Conservation (phyloP, 257 asterid species). For the Lavandula angustifolia region DNA sequence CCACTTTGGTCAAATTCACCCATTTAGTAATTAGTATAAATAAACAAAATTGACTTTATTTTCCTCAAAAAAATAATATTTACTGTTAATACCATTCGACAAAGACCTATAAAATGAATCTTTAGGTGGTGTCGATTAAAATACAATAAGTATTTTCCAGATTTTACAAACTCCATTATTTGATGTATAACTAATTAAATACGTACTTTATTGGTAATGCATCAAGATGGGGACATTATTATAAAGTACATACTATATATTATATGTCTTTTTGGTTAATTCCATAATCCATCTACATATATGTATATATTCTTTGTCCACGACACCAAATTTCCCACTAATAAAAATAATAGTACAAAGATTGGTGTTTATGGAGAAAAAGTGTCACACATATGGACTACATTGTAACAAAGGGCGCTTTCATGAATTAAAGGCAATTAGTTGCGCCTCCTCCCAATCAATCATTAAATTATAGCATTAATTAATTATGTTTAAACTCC, state of each 20-base stretch:
- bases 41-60: conserved; percentile 22
- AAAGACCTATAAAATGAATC: conserved; percentile 20
- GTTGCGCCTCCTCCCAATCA: conserved; percentile 22
- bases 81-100: conserved; percentile 26
- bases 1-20: conserved; percentile 1
- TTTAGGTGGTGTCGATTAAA: neutral
- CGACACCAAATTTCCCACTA: conserved; percentile 26
- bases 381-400: conserved; percentile 39
- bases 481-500: conserved; percentile 15
- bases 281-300: neutral
- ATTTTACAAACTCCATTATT: neutral
- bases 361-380: conserved; percentile 26
- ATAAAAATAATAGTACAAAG: conserved; percentile 9
- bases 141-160: neutral
- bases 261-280: conserved; percentile 22
- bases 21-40: conserved; percentile 2
- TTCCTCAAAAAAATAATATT: neutral
- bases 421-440: conserved; percentile 25
- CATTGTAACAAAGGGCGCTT: conserved; percentile 26
- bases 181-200: conserved; percentile 12
- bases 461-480: neutral
- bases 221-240: conserved; percentile 19
- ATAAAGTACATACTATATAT: conserved; percentile 20
- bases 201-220: conserved; percentile 8
- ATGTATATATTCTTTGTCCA: conserved; percentile 23